Percentiles rank a stretch among this genome's conserved stretches.
These are phyloP conservation scores for Colletotrichum scovillei DNA, from an alignment of 2,329 filamentous ascomycete genomes.

Conservation along the genomic window DNA sequence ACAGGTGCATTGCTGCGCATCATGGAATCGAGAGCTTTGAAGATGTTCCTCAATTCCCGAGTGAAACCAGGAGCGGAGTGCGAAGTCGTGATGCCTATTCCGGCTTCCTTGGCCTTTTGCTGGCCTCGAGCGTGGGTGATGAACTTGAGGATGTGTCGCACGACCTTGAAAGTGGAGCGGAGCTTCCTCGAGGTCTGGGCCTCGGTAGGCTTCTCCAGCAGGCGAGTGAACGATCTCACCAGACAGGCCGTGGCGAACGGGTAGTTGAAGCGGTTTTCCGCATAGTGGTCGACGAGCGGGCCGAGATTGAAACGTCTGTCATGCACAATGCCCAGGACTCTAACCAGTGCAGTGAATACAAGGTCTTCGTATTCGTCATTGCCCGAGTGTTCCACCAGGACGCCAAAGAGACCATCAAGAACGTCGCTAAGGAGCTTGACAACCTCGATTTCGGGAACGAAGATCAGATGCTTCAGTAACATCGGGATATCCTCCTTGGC, in stretches of 20 bases:
- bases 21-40: constrained; percentile 88
- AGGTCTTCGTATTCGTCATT: constrained; percentile 93
- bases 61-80: constrained; percentile 74
- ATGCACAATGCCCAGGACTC: constrained; percentile 91
- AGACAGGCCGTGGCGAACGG: constrained; percentile 91
- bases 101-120: constrained; percentile 88
- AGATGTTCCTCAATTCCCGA: constrained; percentile 85
- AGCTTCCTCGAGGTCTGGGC: constrained; percentile 85
- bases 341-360: constrained; percentile 89
- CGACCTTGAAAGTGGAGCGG: constrained; percentile 93
- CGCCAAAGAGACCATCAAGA: constrained; percentile 90
- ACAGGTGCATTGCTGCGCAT: constrained; percentile 90
- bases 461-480: constrained; percentile 84
- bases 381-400: constrained; percentile 90
- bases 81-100: constrained; percentile 83
- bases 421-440: constrained; percentile 93
- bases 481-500: constrained; percentile 77
- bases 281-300: constrained; percentile 91
- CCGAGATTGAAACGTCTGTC: constrained; percentile 93
- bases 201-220: constrained; percentile 86
- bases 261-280: constrained; percentile 89
- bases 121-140: constrained; percentile 90
- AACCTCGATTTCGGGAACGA: constrained; percentile 96
- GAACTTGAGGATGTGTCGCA: constrained; percentile 92
- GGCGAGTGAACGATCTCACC: constrained; percentile 84